Evolutionary conservation across 2,329 filamentous ascomycete genomes (phyloP), one percentile per base, ranked within the genome.

Genomic region (Diaporthe amygdali): DNA sequence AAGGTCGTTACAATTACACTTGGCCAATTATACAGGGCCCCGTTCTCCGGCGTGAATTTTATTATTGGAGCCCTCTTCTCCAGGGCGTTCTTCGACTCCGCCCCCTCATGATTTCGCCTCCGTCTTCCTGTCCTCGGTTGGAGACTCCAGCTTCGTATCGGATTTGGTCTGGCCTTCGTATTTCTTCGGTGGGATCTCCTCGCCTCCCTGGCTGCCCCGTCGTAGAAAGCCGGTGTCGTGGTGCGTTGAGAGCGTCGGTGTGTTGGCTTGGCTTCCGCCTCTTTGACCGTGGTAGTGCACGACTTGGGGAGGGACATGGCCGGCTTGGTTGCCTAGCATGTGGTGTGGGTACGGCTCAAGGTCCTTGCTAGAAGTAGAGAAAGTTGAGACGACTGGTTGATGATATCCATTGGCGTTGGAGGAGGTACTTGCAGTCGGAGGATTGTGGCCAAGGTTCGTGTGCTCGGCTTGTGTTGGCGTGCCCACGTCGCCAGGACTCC

Each of bases 331-430:
- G 20, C 90, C 90, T 6, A 92, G 81, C 63, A 91, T 84, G 75
- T 92, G 89, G 34, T 90, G 91, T 6, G 91, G 90, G 76, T 92
- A 92, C 0, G 88, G 91, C 76, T 92, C 89, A 39, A 93, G 82
- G 77, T 93, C 91, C 78, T 91, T 91, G 80, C 90, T 92, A 12
- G 90, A 92, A 2, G 91, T 93, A 44, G 90, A 92, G 76, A 93
- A 93, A 27, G 89, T 91, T 54, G 90, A 92, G 52, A 92, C 88
- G 27, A 92, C 84, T 6, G 91, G 90, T 77, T 92, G 90, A 77
- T 91, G 89, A 76, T 92, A 92, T n/a, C 90, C 90, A 78, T 92
- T 91, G 61, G 87, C 82, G 71, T 76, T 78, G 30, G 76, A 73
- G 25, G 74, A 77, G 75, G 78, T 83, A 77, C 82, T 85, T 51